Percentiles rank a stretch among this genome's conserved stretches.
Conservation (phyloP, 352 stramenopile genomes). For the Phytophthora tubulina region DNA sequence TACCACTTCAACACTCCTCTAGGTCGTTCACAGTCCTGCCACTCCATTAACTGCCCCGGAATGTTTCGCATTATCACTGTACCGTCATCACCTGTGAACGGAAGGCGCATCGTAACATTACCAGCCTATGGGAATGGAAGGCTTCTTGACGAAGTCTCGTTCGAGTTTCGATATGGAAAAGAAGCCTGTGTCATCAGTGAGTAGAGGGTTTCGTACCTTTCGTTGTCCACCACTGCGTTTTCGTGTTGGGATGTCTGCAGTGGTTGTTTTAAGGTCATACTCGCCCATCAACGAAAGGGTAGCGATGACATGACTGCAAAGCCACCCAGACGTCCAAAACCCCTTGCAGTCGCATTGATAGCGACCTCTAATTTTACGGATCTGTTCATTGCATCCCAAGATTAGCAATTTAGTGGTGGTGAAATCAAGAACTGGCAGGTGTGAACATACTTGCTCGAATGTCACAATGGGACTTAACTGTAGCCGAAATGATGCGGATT, state of each 20-base stretch:
- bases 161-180: background rate
- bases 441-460: background rate
- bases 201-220: background rate
- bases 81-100: background rate
- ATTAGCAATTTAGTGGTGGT: too few species aligned
- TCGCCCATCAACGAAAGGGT: background rate
- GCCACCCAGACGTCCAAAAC: slow-evolving; percentile 1
- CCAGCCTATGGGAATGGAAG: background rate
- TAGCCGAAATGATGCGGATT: background rate
- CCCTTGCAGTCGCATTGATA: slow-evolving; percentile 1
- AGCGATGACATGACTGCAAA: background rate
- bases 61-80: background rate
- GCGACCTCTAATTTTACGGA: background rate
- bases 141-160: background rate
- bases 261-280: background rate
- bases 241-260: background rate
- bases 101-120: background rate
- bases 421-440: too few species aligned
- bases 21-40: background rate
- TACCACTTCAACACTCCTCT: background rate
- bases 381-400: too few species aligned
- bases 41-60: background rate
- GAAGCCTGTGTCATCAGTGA: background rate
- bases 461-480: background rate
- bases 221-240: background rate